Evolutionary conservation across 768 basidiomycete genomes (phyloP).

Genomic region (Stropharia rugosoannulata): DNA sequence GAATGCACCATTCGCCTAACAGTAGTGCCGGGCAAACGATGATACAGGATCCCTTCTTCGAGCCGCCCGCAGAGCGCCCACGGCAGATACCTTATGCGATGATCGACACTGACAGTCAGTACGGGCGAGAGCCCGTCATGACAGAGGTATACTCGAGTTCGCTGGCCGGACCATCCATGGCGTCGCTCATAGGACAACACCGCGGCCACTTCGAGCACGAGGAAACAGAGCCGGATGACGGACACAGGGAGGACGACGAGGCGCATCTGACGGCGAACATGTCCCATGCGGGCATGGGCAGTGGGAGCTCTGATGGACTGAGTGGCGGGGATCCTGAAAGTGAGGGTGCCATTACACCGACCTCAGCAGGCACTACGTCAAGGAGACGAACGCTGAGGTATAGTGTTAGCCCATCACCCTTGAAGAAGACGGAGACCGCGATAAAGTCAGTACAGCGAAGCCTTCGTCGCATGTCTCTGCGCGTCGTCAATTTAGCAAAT

Average conservation of each 20-base stretch:
- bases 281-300: conserved; percentile 26
- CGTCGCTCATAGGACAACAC: conserved; percentile 43
- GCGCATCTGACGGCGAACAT: conserved; percentile 56
- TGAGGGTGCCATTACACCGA: conserved; percentile 37
- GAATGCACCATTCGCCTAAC: conserved; percentile 13
- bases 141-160: conserved; percentile 38
- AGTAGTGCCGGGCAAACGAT: conserved; percentile 1
- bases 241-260: conserved; percentile 56
- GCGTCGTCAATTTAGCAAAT: conserved; percentile 80
- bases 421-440: conserved; percentile 60
- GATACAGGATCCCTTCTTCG: conserved; percentile 45
- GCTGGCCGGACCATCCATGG: conserved; percentile 48
- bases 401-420: conserved; percentile 51
- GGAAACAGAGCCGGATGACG: conserved; percentile 31
- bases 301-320: conserved; percentile 26
- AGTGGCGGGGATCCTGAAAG: conserved; percentile 49
- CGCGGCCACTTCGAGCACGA: conserved; percentile 30
- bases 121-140: conserved; percentile 26
- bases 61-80: conserved; percentile 34
- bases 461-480: conserved; percentile 63
- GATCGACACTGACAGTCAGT: conserved; percentile 28
- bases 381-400: conserved; percentile 51
- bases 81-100: conserved; percentile 28
- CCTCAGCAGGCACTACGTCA: conserved; percentile 10
- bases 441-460: conserved; percentile 57